Percentiles rank a stretch among this genome's conserved stretches.
phyloP scores from a whole-genome alignment of 2,329 filamentous ascomycete species.

The Pseudogymnoascus sp. region DNA sequence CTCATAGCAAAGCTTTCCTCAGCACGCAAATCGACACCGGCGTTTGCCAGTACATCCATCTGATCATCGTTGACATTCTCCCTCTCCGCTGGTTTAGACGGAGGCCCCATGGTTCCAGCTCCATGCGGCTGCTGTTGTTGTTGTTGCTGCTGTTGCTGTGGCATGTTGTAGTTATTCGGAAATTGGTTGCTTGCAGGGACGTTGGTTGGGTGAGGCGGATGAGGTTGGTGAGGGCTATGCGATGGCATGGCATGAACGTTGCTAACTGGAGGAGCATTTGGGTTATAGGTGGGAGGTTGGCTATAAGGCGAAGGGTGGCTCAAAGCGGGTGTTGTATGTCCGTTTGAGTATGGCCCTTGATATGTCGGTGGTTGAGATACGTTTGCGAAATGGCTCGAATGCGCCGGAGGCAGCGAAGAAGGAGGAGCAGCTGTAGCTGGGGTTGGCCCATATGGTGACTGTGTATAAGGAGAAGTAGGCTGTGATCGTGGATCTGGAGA shows the following conservation, averaged over 20 bases:
- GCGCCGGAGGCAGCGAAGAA: slow-evolving; percentile 19
- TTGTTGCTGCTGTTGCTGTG: slow-evolving; percentile 15
- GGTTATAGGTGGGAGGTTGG: slow-evolving; percentile 12
- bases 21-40: slow-evolving; percentile 77
- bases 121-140: slow-evolving; percentile 21
- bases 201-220: slow-evolving; percentile 20
- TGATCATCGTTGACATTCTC: slow-evolving; percentile 64
- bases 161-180: slow-evolving; percentile 27
- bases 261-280: slow-evolving; percentile 1
- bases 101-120: slow-evolving; percentile 45
- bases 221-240: slow-evolving; percentile 24
- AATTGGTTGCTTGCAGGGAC: slow-evolving; percentile 9
- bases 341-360: slow-evolving; percentile 28
- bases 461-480: slow-evolving; percentile 53
- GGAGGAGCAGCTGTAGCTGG: slow-evolving; percentile 30
- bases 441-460: slow-evolving; percentile 42
- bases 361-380: slow-evolving; percentile 25
- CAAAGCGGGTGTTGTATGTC: slow-evolving; percentile 20
- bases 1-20: slow-evolving; percentile 77
- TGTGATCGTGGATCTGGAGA: slow-evolving; percentile 63
- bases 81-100: slow-evolving; percentile 53
- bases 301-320: slow-evolving; percentile 17
- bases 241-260: slow-evolving; percentile 10
- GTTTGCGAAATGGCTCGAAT: slow-evolving; percentile 23
- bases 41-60: slow-evolving; percentile 74